A percentile compares a stretch with the other conserved stretches of the same genome.
These are phyloP conservation scores for Pythium utonaiense DNA, from an alignment of 352 stramenopile genomes.

Conservation along the genomic window DNA sequence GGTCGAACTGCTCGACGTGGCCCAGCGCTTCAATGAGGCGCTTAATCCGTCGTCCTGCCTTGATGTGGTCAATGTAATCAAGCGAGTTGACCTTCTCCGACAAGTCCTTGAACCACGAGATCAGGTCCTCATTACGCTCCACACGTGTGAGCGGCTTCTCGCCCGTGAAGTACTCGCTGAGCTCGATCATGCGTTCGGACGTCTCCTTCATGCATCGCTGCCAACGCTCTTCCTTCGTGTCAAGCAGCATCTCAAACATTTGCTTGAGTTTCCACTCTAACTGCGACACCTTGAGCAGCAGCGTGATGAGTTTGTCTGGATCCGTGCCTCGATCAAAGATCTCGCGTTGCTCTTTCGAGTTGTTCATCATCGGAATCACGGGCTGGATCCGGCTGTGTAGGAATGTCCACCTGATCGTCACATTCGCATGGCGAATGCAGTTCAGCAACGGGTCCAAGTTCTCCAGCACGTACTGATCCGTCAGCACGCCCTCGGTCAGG, in stretches of 20 bases:
- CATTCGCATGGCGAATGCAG: conserved; percentile 90
- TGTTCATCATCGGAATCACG: conserved; percentile 86
- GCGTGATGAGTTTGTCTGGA: conserved; percentile 84
- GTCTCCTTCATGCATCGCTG: conserved; percentile 86
- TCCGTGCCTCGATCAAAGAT: conserved; percentile 84
- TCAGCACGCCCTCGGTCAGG: conserved; percentile 89
- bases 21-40: conserved; percentile 90
- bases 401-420: conserved; percentile 92
- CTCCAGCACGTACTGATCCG: conserved; percentile 92
- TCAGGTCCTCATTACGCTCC: conserved; percentile 91
- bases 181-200: conserved; percentile 89
- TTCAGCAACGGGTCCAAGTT: conserved; percentile 90
- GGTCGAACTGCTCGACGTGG: conserved; percentile 95
- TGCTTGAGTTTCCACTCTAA: conserved; percentile 95
- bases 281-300: conserved; percentile 92
- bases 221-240: conserved; percentile 91
- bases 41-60: conserved; percentile 93
- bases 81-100: conserved; percentile 89
- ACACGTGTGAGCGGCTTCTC: conserved; percentile 91
- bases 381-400: conserved; percentile 91
- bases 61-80: conserved; percentile 90
- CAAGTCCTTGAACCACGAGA: conserved; percentile 92
- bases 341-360: conserved; percentile 69
- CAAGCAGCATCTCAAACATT: conserved; percentile 88
- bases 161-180: conserved; percentile 93